Conservation (phyloP, 257 asterid genomes). For the Petrea volubilis region DNA sequence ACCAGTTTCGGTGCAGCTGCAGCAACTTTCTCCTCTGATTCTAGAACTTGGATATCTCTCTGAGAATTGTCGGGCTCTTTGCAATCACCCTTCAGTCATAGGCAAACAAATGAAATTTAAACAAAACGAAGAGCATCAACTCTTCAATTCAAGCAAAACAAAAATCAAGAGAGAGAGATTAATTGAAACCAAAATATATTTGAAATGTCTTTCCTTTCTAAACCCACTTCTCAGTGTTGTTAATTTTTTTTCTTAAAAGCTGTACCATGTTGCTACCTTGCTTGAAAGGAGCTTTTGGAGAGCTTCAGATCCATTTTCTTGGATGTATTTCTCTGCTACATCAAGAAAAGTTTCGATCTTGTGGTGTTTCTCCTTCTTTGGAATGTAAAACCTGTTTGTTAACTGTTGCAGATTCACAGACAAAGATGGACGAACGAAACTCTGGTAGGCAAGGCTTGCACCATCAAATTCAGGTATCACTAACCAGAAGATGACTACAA, state of each 20-base stretch:
- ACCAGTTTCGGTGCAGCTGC: no score
- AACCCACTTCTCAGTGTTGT: background rate
- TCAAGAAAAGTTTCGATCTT: conserved; percentile 25
- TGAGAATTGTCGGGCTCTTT: conserved; percentile 8
- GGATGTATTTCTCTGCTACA: conserved; percentile 27
- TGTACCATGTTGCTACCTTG: background rate
- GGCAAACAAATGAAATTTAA: conserved; percentile 5
- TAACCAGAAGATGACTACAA: conserved; percentile 29
- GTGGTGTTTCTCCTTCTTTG: conserved; percentile 11
- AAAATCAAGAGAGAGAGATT: no score
- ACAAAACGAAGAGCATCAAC: conserved; percentile 34
- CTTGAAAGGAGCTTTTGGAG: conserved; percentile 33
- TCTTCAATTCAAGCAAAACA: no score
- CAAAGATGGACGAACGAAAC: conserved; percentile 30
- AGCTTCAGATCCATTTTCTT: conserved; percentile 33
- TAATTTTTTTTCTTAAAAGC: background rate
- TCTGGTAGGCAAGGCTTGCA: conserved; percentile 28
- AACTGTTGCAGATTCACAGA: conserved; percentile 9
- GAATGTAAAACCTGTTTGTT: background rate
- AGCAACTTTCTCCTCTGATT: conserved; percentile 2
- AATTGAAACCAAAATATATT: no score
- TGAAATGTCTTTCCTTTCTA: background rate
- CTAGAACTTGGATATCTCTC: conserved; percentile 2
- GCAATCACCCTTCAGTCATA: background rate
- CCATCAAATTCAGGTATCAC: conserved; percentile 45